Base-by-base conservation (phyloP, 1,284 basidiomycete species). In the Waitea zeae region DNA sequence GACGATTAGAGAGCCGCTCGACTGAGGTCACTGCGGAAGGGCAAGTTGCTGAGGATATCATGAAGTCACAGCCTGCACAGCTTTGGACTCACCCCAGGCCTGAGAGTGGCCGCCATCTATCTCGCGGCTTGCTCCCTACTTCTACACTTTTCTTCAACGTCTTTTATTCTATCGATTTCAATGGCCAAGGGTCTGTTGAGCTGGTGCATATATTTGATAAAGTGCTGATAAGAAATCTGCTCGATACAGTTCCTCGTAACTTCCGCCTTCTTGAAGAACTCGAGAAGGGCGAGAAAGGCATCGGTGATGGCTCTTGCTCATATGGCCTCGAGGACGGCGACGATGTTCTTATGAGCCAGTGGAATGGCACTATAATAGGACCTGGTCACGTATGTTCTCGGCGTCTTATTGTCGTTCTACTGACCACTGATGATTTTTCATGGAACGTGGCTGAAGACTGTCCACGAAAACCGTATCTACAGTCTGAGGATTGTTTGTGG, bases 251-350 rank as follows among this genome's bases (percentile, higher is more conserved):
- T 41, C 93, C 93, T 27, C 71, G 93, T 50, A 96, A 90, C 59
- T 98, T 98, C 62, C 73, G 88, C 38, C 75, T 98, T 30, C 71
- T 96, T 33, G 90, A 96, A 57, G 92, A 98, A 64, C 81, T 98
- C 45, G 93, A 98, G 61, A 97, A 97, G 60, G 93, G 95, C 47
- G 93, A 98, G 67, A 98, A 98, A 58, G 93, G 95, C 33, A 89
- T 98, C 51, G 93, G 93, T 42, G 93, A 97, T 61, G 93, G 92
- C 39, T 88, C 82, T 24, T 95, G 89, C 62, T 92, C 87, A 20
- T 97, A 97, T 49, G 92, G 92, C 38, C 64, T 95, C 39, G 84
- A 86, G 56, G 86, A 93, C 56, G 58, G 77, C 46, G 89, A 95
- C 50, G 89, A 93, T 65, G 79, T 90, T 57, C 66, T 86, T 61